Evolutionary conservation across 176 grass and related monocot genomes (phyloP), one percentile per base, ranked within the genome.

Genomic region (Aegilops speltoides): DNA sequence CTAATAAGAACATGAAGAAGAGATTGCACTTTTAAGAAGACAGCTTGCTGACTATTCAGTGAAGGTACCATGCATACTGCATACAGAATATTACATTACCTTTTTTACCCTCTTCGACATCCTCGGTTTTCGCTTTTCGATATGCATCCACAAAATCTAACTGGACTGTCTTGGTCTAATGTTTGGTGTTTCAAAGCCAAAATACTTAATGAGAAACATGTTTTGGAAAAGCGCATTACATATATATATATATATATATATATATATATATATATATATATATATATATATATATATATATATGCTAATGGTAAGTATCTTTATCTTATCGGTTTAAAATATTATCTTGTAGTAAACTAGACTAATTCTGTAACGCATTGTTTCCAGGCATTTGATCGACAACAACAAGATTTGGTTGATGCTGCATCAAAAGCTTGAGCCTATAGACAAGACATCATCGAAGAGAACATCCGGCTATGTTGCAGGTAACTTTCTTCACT

Each of bases 231-330:
- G 80, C 93, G 94, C 72, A 93, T 98, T 85, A 90, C 97, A 64
- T 96, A 96, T 56, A 98, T 98, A 64, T 96, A 96, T 56, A 98
- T 98, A 64, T 96, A 96, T 56, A 98, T 98, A 64, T 96, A 96
- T 56, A 98, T 98, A 64, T 96, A 96, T 56, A 98, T 98, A 64
- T 96, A 96, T 54, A 98, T 98, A 64, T 96, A 96, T 54, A 98
- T 98, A 64, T 96, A 96, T 54, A 98, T 98, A 64, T 96, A 96
- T 54, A 98, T 98, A 64, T 96, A 96, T 54, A 98, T 98, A 64
- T 96, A 96, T 54, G 97, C 94, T 90, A 48, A 94, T 84, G 92
- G 97, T 96, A 76, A 84, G 62, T 38, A 40, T 79, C 11, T 87
- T 76, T 23, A 10, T 69, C 28, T 70, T 81, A 70, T 70, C 36